A percentile compares a stretch with the other conserved stretches of the same genome.
Evolutionary conservation across 495 filamentous ascomycete genomes (phyloP).

Genomic region (Aspergillus nanangensis): DNA sequence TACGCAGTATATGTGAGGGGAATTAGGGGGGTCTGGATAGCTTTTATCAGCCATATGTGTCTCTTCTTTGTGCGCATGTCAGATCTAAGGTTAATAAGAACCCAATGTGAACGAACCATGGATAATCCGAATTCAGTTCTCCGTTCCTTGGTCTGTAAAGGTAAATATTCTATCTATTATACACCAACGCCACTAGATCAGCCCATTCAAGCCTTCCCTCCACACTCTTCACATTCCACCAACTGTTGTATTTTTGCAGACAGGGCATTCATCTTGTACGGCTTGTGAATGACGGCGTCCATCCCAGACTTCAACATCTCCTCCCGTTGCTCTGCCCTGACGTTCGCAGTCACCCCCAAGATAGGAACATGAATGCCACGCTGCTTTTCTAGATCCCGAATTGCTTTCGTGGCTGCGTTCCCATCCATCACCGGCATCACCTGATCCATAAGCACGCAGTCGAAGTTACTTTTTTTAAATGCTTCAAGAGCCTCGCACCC

Average conservation of each 20-base stretch:
- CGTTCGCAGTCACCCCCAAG: slow-evolving; percentile 76
- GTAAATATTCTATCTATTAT: too few species aligned
- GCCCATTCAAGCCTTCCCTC: too few species aligned
- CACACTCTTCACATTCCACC: too few species aligned
- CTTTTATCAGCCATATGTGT: too few species aligned
- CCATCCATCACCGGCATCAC: slow-evolving; percentile 88
- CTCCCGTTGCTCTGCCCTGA: slow-evolving; percentile 59
- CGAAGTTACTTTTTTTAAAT: slow-evolving; percentile 22
- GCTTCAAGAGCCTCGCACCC: slow-evolving; percentile 67
- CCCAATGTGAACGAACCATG: too few species aligned
- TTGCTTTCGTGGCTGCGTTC: slow-evolving; percentile 59
- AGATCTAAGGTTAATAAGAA: too few species aligned
- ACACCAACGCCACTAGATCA: too few species aligned
- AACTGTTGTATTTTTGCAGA: slow-evolving; percentile 55
- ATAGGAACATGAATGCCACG: slow-evolving; percentile 58
- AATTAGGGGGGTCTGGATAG: too few species aligned
- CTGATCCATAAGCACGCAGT: slow-evolving; percentile 75
- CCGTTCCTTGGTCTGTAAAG: too few species aligned
- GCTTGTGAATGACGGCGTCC: slow-evolving; percentile 80
- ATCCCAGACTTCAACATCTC: slow-evolving; percentile 65
- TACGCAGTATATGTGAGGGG: too few species aligned
- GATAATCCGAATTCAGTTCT: too few species aligned
- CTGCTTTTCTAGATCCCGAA: slow-evolving; percentile 56
- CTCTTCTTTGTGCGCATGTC: too few species aligned
- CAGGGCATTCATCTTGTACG: slow-evolving; percentile 68